phyloP scores from a whole-genome alignment of 192 early-diverging fungal genomes.

The Linnemannia hyalina region DNA sequence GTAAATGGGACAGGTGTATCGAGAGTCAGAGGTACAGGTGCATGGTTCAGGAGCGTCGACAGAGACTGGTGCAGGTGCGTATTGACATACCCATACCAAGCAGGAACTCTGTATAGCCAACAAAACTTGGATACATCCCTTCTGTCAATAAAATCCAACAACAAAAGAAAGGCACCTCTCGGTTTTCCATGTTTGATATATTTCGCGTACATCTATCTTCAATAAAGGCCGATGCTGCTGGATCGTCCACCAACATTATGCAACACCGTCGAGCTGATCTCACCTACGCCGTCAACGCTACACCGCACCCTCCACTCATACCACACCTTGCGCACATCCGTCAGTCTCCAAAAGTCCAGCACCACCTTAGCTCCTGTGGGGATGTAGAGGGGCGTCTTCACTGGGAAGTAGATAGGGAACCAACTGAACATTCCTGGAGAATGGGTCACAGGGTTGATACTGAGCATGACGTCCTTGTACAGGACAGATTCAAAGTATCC shows the following conservation, averaged over 20 bases:
- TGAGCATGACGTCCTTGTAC: constrained; percentile 83
- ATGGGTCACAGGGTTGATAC: constrained; percentile 88
- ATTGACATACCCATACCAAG: too few relatives aligned
- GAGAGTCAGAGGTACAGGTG: too few relatives aligned
- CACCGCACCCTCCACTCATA: constrained; percentile 91
- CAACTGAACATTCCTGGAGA: constrained; percentile 96
- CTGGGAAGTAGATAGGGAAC: constrained; percentile 98
- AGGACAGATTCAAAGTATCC: constrained; percentile 97
- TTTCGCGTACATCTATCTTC: not conserved
- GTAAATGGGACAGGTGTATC: too few relatives aligned
- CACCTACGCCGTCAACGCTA: constrained; percentile 29
- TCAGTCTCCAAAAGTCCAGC: constrained; percentile 89
- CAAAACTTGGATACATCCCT: not conserved
- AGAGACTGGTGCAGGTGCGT: too few relatives aligned
- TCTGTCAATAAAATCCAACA: not conserved
- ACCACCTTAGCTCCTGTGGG: constrained; percentile 68
- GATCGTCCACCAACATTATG: constrained; percentile 81
- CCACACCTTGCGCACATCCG: constrained; percentile 90
- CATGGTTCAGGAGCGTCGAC: too few relatives aligned
- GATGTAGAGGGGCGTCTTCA: constrained; percentile 80
- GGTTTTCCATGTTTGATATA: not conserved
- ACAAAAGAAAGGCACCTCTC: too few relatives aligned
- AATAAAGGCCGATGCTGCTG: constrained; percentile 78
- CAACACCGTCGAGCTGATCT: constrained; percentile 62
- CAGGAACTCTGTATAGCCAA: too few relatives aligned